Evolutionary conservation across 345 rosid genomes (phyloP).

Genomic region (Brassica cretica): DNA sequence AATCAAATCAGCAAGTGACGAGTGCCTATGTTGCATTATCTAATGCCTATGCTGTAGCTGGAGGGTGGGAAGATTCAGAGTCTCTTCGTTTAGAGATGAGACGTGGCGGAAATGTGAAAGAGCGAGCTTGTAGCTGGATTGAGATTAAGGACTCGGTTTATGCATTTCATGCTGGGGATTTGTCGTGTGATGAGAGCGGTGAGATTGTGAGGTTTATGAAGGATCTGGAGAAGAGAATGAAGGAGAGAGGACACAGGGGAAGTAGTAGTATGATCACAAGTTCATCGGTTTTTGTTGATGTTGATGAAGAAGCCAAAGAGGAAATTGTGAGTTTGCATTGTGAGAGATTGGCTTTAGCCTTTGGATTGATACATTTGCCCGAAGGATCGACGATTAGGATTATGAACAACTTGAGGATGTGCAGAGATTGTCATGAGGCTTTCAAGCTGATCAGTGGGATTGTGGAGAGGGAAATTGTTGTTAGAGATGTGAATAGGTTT

Average conservation of each 20-base stretch:
- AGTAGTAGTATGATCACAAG: constrained; percentile 48
- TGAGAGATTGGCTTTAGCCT: constrained; percentile 71
- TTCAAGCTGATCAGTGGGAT: constrained; percentile 68
- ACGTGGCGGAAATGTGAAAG: constrained; percentile 56
- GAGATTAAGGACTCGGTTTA: constrained; percentile 53
- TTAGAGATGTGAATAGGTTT: constrained; percentile 76
- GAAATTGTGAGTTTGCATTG: constrained; percentile 63
- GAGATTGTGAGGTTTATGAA: constrained; percentile 51
- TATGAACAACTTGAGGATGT: constrained; percentile 78
- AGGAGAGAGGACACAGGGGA: constrained; percentile 53
- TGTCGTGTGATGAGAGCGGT: constrained; percentile 42
- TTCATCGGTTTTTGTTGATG: constrained; percentile 55
- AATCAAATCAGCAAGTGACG: constrained; percentile 61
- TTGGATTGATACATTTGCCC: constrained; percentile 52
- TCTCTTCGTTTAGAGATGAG: constrained; percentile 65
- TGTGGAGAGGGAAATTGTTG: constrained; percentile 58
- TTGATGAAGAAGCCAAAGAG: constrained; percentile 66
- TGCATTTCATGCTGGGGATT: constrained; percentile 60
- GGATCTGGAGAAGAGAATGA: constrained; percentile 60
- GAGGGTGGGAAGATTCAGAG: constrained; percentile 64
- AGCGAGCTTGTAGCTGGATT: constrained; percentile 83
- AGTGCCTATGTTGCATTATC: constrained; percentile 69
- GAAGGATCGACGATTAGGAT: constrained; percentile 50
- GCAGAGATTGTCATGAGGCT: constrained; percentile 68
- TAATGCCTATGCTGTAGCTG: constrained; percentile 58